Percentiles rank a stretch among this genome's conserved stretches.
phyloP scores from a whole-genome alignment of 345 rosid genomes.

The Laguncularia racemosa region DNA sequence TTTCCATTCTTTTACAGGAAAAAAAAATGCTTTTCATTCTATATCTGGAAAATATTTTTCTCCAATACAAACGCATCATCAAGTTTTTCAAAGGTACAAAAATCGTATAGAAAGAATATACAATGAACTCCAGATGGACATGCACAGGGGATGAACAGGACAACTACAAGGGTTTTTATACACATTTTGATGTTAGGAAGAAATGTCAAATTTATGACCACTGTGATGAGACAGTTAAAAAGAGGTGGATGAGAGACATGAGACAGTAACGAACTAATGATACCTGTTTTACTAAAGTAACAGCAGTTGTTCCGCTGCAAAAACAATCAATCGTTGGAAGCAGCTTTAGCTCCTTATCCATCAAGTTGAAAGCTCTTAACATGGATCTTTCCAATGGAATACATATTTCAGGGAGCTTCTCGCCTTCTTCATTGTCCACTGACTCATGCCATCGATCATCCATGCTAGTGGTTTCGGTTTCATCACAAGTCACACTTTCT shows the following conservation, averaged over 20 bases:
- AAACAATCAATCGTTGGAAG: constrained; percentile 89
- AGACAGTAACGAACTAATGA: neutral
- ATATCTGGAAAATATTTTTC: too few species aligned
- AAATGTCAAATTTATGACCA: too few species aligned
- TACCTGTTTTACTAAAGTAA: constrained; percentile 87
- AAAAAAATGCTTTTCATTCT: too few species aligned
- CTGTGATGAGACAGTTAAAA: neutral
- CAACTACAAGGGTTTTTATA: too few species aligned
- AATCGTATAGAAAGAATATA: too few species aligned
- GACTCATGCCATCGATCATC: constrained; percentile 65
- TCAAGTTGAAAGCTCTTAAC: constrained; percentile 67
- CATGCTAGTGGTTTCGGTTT: constrained; percentile 33
- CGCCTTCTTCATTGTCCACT: constrained; percentile 36
- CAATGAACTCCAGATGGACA: too few species aligned
- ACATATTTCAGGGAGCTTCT: constrained; percentile 51
- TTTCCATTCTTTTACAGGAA: too few species aligned
- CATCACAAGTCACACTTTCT: constrained; percentile 31
- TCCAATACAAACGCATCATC: too few species aligned
- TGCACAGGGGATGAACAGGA: too few species aligned
- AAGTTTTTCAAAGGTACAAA: too few species aligned
- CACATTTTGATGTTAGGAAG: too few species aligned
- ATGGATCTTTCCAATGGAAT: constrained; percentile 60
- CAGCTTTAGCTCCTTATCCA: constrained; percentile 78
- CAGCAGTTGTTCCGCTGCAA: constrained; percentile 97
- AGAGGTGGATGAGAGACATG: neutral